Base-by-base conservation (phyloP, 2,329 filamentous ascomycete species). In the Cadophora malorum region DNA sequence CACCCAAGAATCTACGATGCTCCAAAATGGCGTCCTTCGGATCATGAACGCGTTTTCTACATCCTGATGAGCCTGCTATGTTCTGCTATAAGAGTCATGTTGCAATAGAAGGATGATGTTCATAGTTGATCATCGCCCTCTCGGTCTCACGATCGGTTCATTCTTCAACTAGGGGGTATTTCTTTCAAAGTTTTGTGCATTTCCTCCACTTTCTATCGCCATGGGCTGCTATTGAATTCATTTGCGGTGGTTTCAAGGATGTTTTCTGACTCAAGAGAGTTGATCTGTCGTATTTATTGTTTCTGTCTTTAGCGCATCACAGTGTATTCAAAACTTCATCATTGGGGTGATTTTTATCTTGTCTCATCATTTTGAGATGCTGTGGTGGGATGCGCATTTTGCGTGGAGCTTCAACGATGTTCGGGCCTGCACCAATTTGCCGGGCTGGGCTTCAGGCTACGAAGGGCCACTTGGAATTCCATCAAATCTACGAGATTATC, bases 81-180 rank as follows among this genome's bases (percentile, higher is more conserved):
- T n/a, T 23, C 33, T 8, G 9, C 12, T 58, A 7, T 21, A 14
- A 38, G 31, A 19, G 4, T 14, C 21, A 45, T 45, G 33, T 7
- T 50, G 25, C 19, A 50, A 38, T 12, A n/a, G 28, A 25, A 8
- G 45, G 41, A 4, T 50, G 63, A 59, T 50, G 55, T 23, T 60
- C 63, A 28, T 31, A 65, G 63, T 50, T 38, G 53, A 59, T 41
- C 53, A 59, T 59, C 25, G 10, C 16, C 45, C 28, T n/a, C 63
- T 50, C 59, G 33, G n/a, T 59, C 33, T 59, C 21, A 59, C 56
- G 33, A 41, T 12, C 10, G 33, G 56, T 35, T 21, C 35, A 41
- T 28, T 21, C 56, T 9, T 16, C 14, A 12, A 45, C 21, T 28
- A 35, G 49, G 28, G n/a, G 19, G 47, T 52, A 28, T 55, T 21